Evolutionary conservation across 805 yeast species (phyloP).

Genomic region (Starmera quercuum): DNA sequence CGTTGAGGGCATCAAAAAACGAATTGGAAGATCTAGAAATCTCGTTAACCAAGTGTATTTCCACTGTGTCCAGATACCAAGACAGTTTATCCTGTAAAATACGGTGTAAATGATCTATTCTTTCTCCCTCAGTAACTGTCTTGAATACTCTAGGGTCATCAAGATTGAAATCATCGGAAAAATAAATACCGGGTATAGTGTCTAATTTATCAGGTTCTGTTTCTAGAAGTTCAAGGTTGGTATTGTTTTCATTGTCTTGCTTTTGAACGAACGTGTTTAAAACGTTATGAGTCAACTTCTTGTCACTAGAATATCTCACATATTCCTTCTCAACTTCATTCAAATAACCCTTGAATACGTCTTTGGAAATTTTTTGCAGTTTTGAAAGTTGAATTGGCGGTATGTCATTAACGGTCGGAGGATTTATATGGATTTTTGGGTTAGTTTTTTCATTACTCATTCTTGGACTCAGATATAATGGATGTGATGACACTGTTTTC

Average conservation of each 20-base stretch:
- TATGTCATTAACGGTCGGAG: constrained; percentile 77
- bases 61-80: constrained; percentile 78
- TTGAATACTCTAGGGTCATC: constrained; percentile 86
- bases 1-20: constrained; percentile 79
- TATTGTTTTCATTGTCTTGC: constrained; percentile 7
- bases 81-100: constrained; percentile 73
- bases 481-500: constrained; percentile 15
- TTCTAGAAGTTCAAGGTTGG: constrained; percentile 10
- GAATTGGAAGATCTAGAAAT: constrained; percentile 79
- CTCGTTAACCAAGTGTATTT: constrained; percentile 70
- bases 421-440: constrained; percentile 37
- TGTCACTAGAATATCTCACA: constrained; percentile 33
- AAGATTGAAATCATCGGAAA: constrained; percentile 60
- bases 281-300: constrained; percentile 31
- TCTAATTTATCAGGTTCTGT: constrained; percentile 21
- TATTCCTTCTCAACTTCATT: constrained; percentile 36
- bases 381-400: constrained; percentile 69
- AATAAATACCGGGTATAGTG: constrained; percentile 63
- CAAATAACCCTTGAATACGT: constrained; percentile 37
- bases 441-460: constrained; percentile 25
- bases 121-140: constrained; percentile 57
- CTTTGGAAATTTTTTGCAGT: constrained; percentile 35
- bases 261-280: constrained; percentile 11
- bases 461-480: constrained; percentile 16
- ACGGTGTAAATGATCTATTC: constrained; percentile 41